These are phyloP conservation scores for Cicer pinnatifidum DNA, from an alignment of 306 rosid species.

Conservation along the genomic window DNA sequence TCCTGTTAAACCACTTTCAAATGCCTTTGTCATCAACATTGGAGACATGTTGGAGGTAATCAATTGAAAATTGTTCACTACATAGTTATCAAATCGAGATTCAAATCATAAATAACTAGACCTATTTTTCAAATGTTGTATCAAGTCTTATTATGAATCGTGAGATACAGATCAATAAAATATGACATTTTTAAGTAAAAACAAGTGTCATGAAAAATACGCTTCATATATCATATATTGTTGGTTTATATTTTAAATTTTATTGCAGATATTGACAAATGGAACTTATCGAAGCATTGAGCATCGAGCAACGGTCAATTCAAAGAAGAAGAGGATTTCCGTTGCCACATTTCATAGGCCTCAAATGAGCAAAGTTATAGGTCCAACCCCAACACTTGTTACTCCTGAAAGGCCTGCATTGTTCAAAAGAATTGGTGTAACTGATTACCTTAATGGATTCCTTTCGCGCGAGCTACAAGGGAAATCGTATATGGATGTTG, in stretches of 20 bases:
- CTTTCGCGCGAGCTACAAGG: conserved; percentile 38
- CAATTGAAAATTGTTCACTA: too few relatives aligned
- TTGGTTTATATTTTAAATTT: neutral
- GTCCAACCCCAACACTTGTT: conserved; percentile 33
- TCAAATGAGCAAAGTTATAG: neutral
- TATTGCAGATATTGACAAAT: conserved; percentile 45
- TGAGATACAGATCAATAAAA: too few relatives aligned
- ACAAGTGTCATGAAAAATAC: too few relatives aligned
- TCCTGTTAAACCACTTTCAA: conserved; percentile 40
- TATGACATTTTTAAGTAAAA: too few relatives aligned
- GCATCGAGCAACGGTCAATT: conserved; percentile 39
- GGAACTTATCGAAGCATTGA: conserved; percentile 47
- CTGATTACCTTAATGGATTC: conserved; percentile 40
- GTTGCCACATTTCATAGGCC: conserved; percentile 43
- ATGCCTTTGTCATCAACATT: conserved; percentile 45
- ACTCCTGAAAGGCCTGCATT: conserved; percentile 39
- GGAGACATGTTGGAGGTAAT: conserved; percentile 49
- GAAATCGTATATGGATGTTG: conserved; percentile 39
- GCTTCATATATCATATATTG: too few relatives aligned
- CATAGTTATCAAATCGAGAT: too few relatives aligned
- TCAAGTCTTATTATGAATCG: too few relatives aligned
- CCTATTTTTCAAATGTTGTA: too few relatives aligned
- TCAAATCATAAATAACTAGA: too few relatives aligned
- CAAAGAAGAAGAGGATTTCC: conserved; percentile 44
- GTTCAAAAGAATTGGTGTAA: conserved; percentile 32